Evolutionary conservation across 306 rosid genomes (phyloP).

Genomic region (Sesbania bispinosa): DNA sequence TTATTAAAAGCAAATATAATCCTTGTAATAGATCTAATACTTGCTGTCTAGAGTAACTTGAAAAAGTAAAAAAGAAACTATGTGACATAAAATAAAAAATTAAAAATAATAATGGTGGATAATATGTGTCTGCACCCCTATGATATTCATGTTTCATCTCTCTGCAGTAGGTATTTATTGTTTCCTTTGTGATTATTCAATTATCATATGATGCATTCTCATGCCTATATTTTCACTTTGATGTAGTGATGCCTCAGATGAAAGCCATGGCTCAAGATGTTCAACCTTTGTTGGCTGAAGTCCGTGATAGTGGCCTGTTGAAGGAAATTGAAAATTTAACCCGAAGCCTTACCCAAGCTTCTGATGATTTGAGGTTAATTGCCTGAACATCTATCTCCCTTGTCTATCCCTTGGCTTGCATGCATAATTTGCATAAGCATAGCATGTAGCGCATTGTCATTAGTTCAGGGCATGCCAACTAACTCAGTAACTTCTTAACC

Average conservation of each 20-base stretch:
- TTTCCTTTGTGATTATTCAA: background rate
- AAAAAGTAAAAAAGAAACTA: background rate
- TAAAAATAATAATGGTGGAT: background rate
- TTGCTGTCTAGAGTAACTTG: background rate
- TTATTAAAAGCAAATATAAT: background rate
- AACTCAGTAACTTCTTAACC: slow-evolving; percentile 1
- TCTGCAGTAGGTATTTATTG: background rate
- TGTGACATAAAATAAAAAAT: too few relatives aligned
- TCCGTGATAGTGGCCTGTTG: slow-evolving; percentile 75
- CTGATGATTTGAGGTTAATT: slow-evolving; percentile 81
- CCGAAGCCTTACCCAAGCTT: slow-evolving; percentile 67
- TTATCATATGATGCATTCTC: slow-evolving; percentile 37
- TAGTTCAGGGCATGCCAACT: background rate
- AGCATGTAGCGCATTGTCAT: background rate
- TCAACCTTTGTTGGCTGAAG: slow-evolving; percentile 87
- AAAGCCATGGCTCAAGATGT: slow-evolving; percentile 97
- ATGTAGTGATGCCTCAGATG: slow-evolving; percentile 88
- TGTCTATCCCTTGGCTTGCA: background rate
- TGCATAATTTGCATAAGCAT: background rate
- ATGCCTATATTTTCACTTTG: slow-evolving; percentile 53
- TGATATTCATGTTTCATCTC: slow-evolving; percentile 1
- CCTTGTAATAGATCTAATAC: background rate
- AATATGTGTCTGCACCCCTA: background rate
- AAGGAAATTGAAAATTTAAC: slow-evolving; percentile 78
- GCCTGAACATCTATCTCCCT: slow-evolving; percentile 1